Evolutionary conservation across 2,329 filamentous ascomycete species (phyloP).

Genomic region (Escovopsis weberi): DNA sequence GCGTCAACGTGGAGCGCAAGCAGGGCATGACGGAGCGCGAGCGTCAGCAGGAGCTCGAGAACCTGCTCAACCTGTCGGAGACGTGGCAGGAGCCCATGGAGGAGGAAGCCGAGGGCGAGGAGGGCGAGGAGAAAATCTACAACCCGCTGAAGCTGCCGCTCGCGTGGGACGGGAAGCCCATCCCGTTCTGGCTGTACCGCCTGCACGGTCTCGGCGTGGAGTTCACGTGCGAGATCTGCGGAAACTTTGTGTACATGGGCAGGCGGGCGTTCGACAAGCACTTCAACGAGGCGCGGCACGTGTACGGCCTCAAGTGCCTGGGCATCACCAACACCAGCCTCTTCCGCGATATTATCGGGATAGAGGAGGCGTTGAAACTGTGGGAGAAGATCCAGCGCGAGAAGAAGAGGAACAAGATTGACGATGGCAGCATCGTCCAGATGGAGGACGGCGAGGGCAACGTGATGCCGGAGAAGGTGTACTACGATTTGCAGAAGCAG

Average conservation of each 20-base stretch:
- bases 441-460: constrained; percentile 98
- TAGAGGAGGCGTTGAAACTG: constrained; percentile 73
- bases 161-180: constrained; percentile 97
- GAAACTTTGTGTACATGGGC: constrained; percentile 98
- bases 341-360: constrained; percentile 86
- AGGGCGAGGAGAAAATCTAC: constrained; percentile 81
- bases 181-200: constrained; percentile 98
- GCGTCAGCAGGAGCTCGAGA: constrained; percentile 83
- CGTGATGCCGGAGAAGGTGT: constrained; percentile 98
- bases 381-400: constrained; percentile 91
- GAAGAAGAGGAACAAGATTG: constrained; percentile 60
- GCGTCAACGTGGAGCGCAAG: constrained; percentile 88
- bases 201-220: constrained; percentile 90
- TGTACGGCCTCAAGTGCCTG: constrained; percentile 85
- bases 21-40: constrained; percentile 97
- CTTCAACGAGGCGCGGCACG: constrained; percentile 86
- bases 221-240: constrained; percentile 90
- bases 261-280: constrained; percentile 95
- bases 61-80: constrained; percentile 44
- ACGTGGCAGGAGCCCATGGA: constrained; percentile 24
- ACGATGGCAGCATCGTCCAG: constrained; percentile 77
- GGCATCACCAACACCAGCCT: constrained; percentile 84
- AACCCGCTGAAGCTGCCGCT: constrained; percentile 92
- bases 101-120: constrained; percentile 54
- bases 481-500: constrained; percentile 86